Conservation (phyloP, 106 monocot genomes). For the Dioscorea dumetorum region DNA sequence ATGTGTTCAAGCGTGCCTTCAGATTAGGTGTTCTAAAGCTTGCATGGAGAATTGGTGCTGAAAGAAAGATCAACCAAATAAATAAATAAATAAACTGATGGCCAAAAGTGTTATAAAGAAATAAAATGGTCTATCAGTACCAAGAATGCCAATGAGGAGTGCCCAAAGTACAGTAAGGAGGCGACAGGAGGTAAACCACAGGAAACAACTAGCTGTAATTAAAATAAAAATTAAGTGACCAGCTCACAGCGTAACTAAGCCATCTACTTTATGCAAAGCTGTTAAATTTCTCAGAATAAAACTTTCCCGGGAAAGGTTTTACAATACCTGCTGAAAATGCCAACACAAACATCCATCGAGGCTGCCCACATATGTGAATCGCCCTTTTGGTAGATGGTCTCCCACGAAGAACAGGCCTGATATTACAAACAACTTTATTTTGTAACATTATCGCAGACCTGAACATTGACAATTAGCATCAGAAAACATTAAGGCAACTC, state of each 20-base stretch:
- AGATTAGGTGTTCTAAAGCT: conserved; percentile 96
- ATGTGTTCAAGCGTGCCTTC: conserved; percentile 96
- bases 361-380: conserved; percentile 90
- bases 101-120: too few species aligned
- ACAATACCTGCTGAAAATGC: conserved; percentile 63
- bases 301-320: background rate
- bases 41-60: conserved; percentile 83
- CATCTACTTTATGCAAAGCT: too few species aligned
- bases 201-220: conserved; percentile 55
- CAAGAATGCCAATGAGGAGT: conserved; percentile 52
- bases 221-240: background rate
- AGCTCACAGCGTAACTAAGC: too few species aligned
- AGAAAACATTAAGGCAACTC: conserved; percentile 2
- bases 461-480: too few species aligned
- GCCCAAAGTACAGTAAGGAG: conserved; percentile 75
- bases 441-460: too few species aligned
- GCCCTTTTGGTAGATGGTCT: conserved; percentile 71
- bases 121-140: conserved; percentile 27
- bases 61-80: background rate
- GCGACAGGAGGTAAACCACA: conserved; percentile 65
- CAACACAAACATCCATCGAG: conserved; percentile 92
- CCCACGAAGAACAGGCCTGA: conserved; percentile 92
- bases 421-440: background rate
- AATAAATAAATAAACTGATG: too few species aligned
- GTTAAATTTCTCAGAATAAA: too few species aligned